phyloP scores from a whole-genome alignment of 2,329 filamentous ascomycete genomes.

The Fusarium udum region DNA sequence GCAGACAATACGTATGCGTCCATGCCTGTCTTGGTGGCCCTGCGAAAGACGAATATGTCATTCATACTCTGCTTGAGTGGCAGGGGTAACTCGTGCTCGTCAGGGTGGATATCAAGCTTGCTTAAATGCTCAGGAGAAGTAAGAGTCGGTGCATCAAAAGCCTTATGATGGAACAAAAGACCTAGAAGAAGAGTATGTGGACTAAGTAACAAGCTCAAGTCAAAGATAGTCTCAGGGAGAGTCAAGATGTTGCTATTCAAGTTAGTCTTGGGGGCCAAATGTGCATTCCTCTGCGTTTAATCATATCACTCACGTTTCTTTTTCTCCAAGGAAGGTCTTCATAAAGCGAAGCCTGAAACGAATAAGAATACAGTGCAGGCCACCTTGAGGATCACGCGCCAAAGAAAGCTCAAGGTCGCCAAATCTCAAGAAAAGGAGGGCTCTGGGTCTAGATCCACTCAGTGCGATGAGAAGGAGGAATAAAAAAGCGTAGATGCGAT shows the following conservation, averaged over 20 bases:
- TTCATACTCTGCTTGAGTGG: background rate
- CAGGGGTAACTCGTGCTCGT: background rate
- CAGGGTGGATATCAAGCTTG: background rate
- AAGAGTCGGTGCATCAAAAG: background rate
- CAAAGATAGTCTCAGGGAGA: background rate
- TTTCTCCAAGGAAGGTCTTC: background rate
- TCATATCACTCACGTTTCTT: background rate
- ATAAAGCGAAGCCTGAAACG: background rate
- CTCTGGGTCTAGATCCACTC: constrained; percentile 19
- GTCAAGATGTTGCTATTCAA: background rate
- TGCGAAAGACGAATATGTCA: background rate
- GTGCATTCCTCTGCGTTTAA: background rate
- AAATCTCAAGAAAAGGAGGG: background rate
- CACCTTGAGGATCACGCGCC: background rate
- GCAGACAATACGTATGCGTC: background rate
- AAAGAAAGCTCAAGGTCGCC: background rate
- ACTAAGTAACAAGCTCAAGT: background rate
- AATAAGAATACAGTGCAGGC: background rate
- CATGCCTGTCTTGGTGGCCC: background rate
- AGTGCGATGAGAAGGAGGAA: constrained; percentile 39
- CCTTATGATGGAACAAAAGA: background rate
- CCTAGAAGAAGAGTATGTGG: background rate
- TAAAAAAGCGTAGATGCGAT: constrained; percentile 7
- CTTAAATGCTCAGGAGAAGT: background rate
- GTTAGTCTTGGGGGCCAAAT: background rate